Base-by-base conservation (phyloP, 2,329 filamentous ascomycete species). In the Colletotrichum cuscutae region DNA sequence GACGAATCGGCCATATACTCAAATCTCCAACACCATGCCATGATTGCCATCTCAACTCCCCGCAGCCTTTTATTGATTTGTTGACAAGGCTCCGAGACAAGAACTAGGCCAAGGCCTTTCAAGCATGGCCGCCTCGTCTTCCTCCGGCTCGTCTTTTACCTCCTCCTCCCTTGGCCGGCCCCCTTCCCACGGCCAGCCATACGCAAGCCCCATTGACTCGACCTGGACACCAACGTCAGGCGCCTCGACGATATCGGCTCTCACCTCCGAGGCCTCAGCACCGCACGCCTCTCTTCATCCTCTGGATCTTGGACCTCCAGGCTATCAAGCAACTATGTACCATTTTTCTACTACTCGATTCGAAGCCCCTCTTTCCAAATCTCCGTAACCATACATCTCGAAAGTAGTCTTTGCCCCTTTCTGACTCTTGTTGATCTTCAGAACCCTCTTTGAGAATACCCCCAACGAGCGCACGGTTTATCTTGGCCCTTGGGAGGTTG, bases 281-380 rank as follows among this genome's bases (percentile, higher is more conserved):
- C 81, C 81, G 73, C 80, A 83, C 76, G 81, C 82, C 71, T 79
- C 84, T 74, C 80, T 86, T 67, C 80, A 81, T 66, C 84, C 86
- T 46, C 82, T 88, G 54, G 87, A 89, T 76, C 82, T 89, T 58
- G 86, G 87, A 4, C 87, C 87, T 65, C 87, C 87, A 42, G 87
- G 86, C 64, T 89, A 86, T 75, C 84, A 87, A 81, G 87, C 87
- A 77, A 88, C 86, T 77, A 88, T 88, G 86, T 88, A 84, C 71
- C 77, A 68, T 69, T 49, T 74, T 58, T 68, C 59, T 76, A 67
- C 75, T 75, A 77, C 75, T 77, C 74, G 30, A 68, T 65, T 13
- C 56, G 37, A 35, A 58, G 22, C 53, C 28, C 26, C 37, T 54
- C 53, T 42, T 42, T 24, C 42, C 73, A 74, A 61, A 74, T 75